phyloP scores from a whole-genome alignment of 495 filamentous ascomycete genomes.

The Penicillium cosmopolitanum region DNA sequence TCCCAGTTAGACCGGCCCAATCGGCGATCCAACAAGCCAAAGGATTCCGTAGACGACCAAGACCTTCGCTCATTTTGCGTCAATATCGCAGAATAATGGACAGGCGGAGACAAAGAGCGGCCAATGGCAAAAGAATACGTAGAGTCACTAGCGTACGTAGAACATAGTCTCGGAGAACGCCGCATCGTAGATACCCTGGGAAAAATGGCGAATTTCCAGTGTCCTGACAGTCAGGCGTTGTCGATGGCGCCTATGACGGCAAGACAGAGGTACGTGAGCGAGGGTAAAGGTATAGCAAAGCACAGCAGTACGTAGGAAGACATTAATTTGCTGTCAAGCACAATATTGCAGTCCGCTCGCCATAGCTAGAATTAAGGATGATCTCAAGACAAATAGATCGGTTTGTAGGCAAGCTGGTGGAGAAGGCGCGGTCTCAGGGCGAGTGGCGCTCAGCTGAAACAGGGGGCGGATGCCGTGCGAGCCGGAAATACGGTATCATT shows the following conservation, averaged over 20 bases:
- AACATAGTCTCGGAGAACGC: background rate
- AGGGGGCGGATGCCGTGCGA: slow-evolving; percentile 16
- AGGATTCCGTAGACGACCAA: slow-evolving; percentile 4
- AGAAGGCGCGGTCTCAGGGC: slow-evolving; percentile 7
- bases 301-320: background rate
- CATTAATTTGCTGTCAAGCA: background rate
- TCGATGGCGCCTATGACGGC: slow-evolving; percentile 5
- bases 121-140: slow-evolving; percentile 1
- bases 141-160: background rate
- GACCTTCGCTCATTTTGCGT: slow-evolving; percentile 4
- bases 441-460: slow-evolving; percentile 13
- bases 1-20: slow-evolving; percentile 3
- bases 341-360: background rate
- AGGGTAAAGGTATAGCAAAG: background rate
- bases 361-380: slow-evolving; percentile 4
- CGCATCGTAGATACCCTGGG: slow-evolving; percentile 3
- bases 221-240: background rate
- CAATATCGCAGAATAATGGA: slow-evolving; percentile 7
- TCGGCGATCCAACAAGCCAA: slow-evolving; percentile 10
- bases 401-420: slow-evolving; percentile 9
- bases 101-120: slow-evolving; percentile 7
- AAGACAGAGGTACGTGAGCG: background rate
- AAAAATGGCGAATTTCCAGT: background rate
- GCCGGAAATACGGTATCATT: slow-evolving; percentile 21
- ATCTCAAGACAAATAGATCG: slow-evolving; percentile 1